Evolutionary conservation across 1,139 yeast genomes (phyloP), one percentile per base, ranked within the genome.

Genomic region (Blastobotrys serpentis): DNA sequence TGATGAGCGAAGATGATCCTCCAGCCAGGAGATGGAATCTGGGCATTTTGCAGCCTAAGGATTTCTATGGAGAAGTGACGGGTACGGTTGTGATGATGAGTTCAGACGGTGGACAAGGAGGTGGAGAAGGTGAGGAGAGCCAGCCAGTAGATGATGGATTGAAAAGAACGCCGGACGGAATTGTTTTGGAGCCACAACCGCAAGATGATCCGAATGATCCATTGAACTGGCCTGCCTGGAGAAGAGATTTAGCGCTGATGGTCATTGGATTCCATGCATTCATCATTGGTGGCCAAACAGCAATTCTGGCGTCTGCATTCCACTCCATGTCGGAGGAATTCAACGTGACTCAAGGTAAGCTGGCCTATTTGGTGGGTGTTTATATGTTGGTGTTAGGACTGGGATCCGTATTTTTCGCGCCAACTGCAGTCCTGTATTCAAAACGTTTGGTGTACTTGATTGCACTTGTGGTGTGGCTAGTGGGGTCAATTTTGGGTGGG

Each of bases 201-300:
- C 82, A 84, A 22, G 84, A 83, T 56, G 76, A 84, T 40, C 83
- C 86, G 13, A 84, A 85, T 61, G 92, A 84, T 60, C 92, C 92
- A 0, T 69, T 84, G 43, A 84, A 84, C 60, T 82, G 87, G 88
- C 83, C 84, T 1, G 59, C 74, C 4, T 78, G 82, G 80, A 70
- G 77, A 42, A 67, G 84, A 37, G 85, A 80, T 54, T 54, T 78
- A 47, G 78, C 83, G 19, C 66, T 80, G 44, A 57, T 72, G 18
- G 75, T 75, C 30, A 74, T 80, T 42, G 84, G 85, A 2, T 75
- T 78, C 56, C 83, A 78, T 53, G 76, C 81, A 18, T 78, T 81
- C 56, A 64, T 81, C 5, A 81, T 82, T 8, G 86, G 86, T 23
- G 86, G 86, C 40, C 82, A 78, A 65, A 73, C 82, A 2, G 81